A percentile compares a stretch with the other conserved stretches of the same genome.
These are phyloP conservation scores for Backusella macrospora DNA, from an alignment of 192 early-diverging fungal species.

Conservation along the genomic window DNA sequence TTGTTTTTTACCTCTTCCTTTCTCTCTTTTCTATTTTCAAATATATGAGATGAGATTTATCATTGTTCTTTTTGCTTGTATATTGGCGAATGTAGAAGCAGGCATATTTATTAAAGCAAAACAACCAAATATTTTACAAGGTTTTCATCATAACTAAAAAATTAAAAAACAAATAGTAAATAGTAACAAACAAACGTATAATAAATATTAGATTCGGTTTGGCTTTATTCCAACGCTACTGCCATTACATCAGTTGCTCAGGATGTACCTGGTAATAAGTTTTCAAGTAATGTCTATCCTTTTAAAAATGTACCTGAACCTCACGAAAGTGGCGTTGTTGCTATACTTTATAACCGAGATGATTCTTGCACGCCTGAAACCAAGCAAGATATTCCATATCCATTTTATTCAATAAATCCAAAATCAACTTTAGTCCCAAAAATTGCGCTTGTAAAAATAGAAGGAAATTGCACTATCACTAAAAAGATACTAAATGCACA, in stretches of 20 bases:
- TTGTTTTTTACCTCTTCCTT: background rate
- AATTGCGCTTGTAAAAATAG: slow-evolving; percentile 20
- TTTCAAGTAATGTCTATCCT: background rate
- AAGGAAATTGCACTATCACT: slow-evolving; percentile 34
- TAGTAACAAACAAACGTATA: background rate
- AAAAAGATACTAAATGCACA: slow-evolving; percentile 43
- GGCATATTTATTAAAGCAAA: slow-evolving; percentile 18
- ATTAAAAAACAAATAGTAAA: background rate
- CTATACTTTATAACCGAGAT: slow-evolving; percentile 28
- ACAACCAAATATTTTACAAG: slow-evolving; percentile 18
- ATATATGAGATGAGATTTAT: background rate
- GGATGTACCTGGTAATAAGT: slow-evolving; percentile 8
- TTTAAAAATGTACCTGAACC: slow-evolving; percentile 13
- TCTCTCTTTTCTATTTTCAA: background rate
- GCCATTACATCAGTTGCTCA: slow-evolving; percentile 11
- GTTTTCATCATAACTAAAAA: background rate
- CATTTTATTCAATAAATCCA: background rate
- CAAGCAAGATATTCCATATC: background rate
- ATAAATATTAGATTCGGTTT: slow-evolving; percentile 14
- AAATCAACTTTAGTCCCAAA: slow-evolving; percentile 12
- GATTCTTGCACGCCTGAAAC: slow-evolving; percentile 17
- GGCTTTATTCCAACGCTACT: slow-evolving; percentile 27
- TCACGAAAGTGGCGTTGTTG: background rate
- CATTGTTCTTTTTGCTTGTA: background rate
- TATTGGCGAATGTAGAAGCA: slow-evolving; percentile 7